Conservation (phyloP, 192 early-diverging fungal species). For the Allomyces arbusculus region DNA sequence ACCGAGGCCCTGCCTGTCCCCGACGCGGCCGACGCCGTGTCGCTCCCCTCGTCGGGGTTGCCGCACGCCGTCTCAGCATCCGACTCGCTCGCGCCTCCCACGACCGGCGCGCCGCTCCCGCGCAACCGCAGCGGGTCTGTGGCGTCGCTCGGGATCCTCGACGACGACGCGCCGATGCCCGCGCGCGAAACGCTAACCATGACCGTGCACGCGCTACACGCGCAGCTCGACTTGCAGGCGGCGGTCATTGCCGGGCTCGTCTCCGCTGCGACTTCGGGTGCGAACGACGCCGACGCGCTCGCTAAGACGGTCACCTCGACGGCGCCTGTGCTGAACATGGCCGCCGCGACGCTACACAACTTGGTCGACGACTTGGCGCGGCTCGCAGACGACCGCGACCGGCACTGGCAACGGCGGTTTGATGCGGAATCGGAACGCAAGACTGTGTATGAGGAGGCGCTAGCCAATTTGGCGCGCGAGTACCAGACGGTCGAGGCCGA, state of each 20-base stretch:
- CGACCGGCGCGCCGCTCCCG: too few relatives aligned
- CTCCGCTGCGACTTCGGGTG: slow-evolving; percentile 4
- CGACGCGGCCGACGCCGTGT: too few relatives aligned
- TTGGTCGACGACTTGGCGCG: not conserved
- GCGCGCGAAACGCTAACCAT: slow-evolving; percentile 23
- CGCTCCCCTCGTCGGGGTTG: too few relatives aligned
- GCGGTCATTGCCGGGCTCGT: slow-evolving; percentile 27
- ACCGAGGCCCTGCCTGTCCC: too few relatives aligned
- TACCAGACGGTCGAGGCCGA: not conserved
- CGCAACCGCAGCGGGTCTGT: too few relatives aligned
- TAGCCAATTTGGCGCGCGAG: not conserved
- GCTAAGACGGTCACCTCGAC: not conserved
- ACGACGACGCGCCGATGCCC: slow-evolving; percentile 15
- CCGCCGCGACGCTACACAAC: not conserved
- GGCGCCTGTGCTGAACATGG: not conserved
- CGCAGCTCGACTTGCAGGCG: slow-evolving; percentile 37
- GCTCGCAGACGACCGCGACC: not conserved
- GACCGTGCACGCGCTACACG: slow-evolving; percentile 24
- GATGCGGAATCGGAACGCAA: not conserved
- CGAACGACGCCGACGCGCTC: not conserved
- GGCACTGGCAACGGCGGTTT: not conserved
- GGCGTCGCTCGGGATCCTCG: not conserved
- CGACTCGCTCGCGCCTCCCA: too few relatives aligned
- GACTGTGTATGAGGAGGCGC: not conserved
- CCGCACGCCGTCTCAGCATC: too few relatives aligned